phyloP scores from a whole-genome alignment of 2,329 filamentous ascomycete genomes.

The Hymenoscyphus linearis region DNA sequence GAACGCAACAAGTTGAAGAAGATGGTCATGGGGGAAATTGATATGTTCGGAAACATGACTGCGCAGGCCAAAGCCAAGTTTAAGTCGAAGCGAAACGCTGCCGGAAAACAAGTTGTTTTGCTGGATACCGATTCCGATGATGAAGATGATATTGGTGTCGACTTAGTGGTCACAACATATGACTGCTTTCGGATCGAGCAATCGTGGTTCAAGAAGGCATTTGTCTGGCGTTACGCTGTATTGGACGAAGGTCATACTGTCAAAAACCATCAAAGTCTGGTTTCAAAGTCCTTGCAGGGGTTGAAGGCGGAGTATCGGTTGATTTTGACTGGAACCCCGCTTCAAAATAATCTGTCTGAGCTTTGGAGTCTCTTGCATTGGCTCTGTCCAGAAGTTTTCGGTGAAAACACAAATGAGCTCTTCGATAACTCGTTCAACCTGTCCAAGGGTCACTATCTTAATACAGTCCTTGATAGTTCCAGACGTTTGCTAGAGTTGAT shows the following conservation, averaged over 20 bases:
- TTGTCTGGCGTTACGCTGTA: constrained; percentile 47
- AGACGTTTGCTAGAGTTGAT: constrained; percentile 48
- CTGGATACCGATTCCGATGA: constrained; percentile 28
- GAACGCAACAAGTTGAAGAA: constrained; percentile 43
- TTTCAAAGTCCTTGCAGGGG: constrained; percentile 31
- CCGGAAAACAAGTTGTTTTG: constrained; percentile 18
- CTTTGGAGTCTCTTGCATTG: constrained; percentile 53
- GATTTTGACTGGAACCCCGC: constrained; percentile 42
- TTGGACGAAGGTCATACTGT: constrained; percentile 49
- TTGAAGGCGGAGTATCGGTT: constrained; percentile 33
- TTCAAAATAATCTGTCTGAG: constrained; percentile 54
- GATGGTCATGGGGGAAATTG: constrained; percentile 40
- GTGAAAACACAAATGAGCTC: constrained; percentile 40
- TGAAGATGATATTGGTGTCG: constrained; percentile 29
- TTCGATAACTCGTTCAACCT: constrained; percentile 55
- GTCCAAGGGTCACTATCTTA: constrained; percentile 47
- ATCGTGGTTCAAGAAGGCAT: constrained; percentile 44
- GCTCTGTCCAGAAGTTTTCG: constrained; percentile 54
- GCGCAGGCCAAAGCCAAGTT: constrained; percentile 25
- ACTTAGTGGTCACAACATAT: constrained; percentile 46
- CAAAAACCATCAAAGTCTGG: constrained; percentile 38
- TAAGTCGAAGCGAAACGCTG: constrained; percentile 19
- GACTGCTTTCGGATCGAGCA: constrained; percentile 42
- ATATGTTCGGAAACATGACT: constrained; percentile 38
- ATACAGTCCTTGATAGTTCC: constrained; percentile 46